Percentiles rank a stretch among this genome's conserved stretches.
Evolutionary conservation across 305 asterid species (phyloP).

Genomic region (Fraxinus greggii): DNA sequence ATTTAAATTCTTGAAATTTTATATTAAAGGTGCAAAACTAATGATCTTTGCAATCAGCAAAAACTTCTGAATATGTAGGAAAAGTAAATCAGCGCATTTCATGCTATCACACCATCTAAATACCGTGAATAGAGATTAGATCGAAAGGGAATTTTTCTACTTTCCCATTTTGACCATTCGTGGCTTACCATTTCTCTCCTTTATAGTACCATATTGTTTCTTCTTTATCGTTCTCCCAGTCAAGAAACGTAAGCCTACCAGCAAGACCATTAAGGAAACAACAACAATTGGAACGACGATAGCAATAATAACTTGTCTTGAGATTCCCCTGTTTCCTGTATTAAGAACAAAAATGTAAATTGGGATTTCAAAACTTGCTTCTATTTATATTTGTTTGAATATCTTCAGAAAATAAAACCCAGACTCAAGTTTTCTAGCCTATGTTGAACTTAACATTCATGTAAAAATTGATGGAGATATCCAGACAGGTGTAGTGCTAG

Average conservation of each 20-base stretch:
- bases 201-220: neutral
- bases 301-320: neutral
- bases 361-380: neutral
- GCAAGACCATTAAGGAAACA: neutral
- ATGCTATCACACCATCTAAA: neutral
- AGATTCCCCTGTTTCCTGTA: neutral
- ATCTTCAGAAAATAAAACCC: neutral
- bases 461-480: neutral
- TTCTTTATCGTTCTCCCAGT: neutral
- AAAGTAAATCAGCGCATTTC: neutral
- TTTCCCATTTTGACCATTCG: neutral
- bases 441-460: neutral
- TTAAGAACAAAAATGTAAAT: neutral
- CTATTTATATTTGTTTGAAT: neutral
- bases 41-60: neutral
- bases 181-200: neutral
- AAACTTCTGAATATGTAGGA: neutral
- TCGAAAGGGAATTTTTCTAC: neutral
- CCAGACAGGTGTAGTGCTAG: neutral
- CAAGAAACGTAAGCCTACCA: neutral
- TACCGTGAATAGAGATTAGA: neutral
- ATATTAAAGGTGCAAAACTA: neutral
- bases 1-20: neutral
- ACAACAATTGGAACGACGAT: neutral
- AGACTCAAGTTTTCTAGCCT: neutral